A percentile compares a stretch with the other conserved stretches of the same genome.
Evolutionary conservation across 1,284 basidiomycete species (phyloP).

Genomic region (Tilletia indica): DNA sequence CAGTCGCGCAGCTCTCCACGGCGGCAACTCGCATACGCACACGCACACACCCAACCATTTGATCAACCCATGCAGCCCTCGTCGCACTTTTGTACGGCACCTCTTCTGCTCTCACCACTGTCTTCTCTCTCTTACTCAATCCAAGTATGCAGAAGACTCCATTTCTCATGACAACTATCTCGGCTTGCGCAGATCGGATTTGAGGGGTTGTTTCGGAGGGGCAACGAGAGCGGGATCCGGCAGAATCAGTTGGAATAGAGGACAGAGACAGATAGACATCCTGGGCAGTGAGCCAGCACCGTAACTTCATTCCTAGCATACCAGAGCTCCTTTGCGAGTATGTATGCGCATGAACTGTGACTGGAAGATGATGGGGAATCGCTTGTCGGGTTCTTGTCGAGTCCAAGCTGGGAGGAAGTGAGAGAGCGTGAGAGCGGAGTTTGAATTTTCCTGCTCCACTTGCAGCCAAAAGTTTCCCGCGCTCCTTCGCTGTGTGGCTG

Average conservation of each 20-base stretch:
- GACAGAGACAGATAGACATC: too few relatives aligned
- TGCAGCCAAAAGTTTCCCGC: neutral
- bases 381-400: constrained; percentile 15
- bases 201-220: neutral
- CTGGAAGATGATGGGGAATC: neutral
- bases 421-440: neutral
- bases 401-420: too few relatives aligned
- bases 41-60: neutral
- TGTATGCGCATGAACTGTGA: too few relatives aligned
- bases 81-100: neutral
- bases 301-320: too few relatives aligned
- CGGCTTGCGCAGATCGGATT: neutral
- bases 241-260: too few relatives aligned
- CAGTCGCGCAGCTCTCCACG: neutral
- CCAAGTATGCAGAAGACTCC: neutral
- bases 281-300: too few relatives aligned
- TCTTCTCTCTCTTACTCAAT: constrained; percentile 1
- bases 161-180: neutral
- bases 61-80: neutral
- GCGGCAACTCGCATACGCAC: neutral
- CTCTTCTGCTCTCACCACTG: neutral
- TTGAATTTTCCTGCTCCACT: neutral
- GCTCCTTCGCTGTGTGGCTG: too few relatives aligned
- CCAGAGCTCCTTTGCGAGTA: too few relatives aligned
- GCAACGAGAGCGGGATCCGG: too few relatives aligned